Evolutionary conservation across 108 stramenopile genomes (phyloP).

Genomic region (Chaetoceros muelleri): DNA sequence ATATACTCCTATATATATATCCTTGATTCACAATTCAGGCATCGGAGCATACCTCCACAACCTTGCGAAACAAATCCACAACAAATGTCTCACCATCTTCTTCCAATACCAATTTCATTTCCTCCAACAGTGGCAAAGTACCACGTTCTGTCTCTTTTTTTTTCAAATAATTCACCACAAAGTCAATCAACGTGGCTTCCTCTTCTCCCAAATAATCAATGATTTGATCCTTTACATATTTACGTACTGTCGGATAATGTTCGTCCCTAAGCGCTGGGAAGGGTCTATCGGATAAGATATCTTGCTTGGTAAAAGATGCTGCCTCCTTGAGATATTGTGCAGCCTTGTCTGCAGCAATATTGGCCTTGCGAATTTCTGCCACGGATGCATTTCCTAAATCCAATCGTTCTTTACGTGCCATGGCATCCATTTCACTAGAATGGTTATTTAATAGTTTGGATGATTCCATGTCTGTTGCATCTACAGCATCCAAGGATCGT

Average conservation of each 20-base stretch:
- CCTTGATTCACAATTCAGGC: too few relatives aligned
- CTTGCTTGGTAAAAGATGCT: slow-evolving; percentile 19
- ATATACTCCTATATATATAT: too few relatives aligned
- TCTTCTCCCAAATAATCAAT: slow-evolving; percentile 64
- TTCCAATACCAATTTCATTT: slow-evolving; percentile 71
- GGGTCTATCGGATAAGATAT: slow-evolving; percentile 11
- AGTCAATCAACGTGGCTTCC: slow-evolving; percentile 63
- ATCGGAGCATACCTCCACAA: slow-evolving; percentile 23
- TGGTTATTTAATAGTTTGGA: slow-evolving; percentile 27
- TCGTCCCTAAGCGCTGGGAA: slow-evolving; percentile 33
- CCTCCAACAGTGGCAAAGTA: slow-evolving; percentile 35
- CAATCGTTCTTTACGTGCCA: slow-evolving; percentile 22
- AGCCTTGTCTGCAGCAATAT: slow-evolving; percentile 25
- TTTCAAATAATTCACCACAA: slow-evolving; percentile 23
- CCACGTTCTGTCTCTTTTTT: slow-evolving; percentile 25
- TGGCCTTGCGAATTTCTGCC: slow-evolving; percentile 31
- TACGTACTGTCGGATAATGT: slow-evolving; percentile 16
- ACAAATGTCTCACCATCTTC: slow-evolving; percentile 68
- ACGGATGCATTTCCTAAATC: slow-evolving; percentile 17
- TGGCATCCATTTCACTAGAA: slow-evolving; percentile 26
- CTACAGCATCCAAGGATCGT: slow-evolving; percentile 69
- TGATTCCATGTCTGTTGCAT: slow-evolving; percentile 50
- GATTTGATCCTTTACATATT: slow-evolving; percentile 46
- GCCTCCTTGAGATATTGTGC: slow-evolving; percentile 3
- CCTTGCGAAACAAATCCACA: slow-evolving; percentile 41